Evolutionary conservation across 768 basidiomycete genomes (phyloP), one percentile per base, ranked within the genome.

Genomic region (Suillus luteus): DNA sequence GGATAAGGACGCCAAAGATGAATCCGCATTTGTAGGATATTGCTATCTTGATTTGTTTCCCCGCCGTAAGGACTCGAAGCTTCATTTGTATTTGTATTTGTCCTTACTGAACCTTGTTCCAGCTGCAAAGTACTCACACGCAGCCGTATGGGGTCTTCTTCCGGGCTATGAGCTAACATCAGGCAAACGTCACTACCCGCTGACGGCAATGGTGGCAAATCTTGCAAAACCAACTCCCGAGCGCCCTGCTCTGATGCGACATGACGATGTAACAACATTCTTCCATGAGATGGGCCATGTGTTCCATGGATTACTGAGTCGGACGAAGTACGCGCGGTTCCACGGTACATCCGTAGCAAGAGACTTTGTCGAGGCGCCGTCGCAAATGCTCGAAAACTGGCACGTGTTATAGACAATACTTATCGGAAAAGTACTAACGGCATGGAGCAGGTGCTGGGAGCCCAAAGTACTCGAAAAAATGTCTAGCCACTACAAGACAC

Each of bases 331-430:
- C 71, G 77, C 86, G 24, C 79, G 88, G 15, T 95, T 95, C 85
- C 92, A 95, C 67, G 93, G 93, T 22, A 93, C 91, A 38, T 84
- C 85, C 33, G 89, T 92, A 31, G 89, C 90, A 8, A 77, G 89
- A 6, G 92, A 94, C 74, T 93, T 93, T 66, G 93, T 93, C 11
- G 93, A 95, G 76, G 93, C 93, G 3, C 94, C 93, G 0, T 91
- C 89, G 19, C 93, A 96, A 77, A 95, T 95, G 93, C 79, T 95
- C 65, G 94, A 96, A 77, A 93, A 95, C 70, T 95, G 93, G 93
- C 88, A 54, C 19, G 76, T 67, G 6, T 15, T 62, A 10, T 22
- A 5, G 38, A 10, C 48, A 48, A 41, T 59, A 17, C 17, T 7
- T 48, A 24, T 57, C 12, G 3, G 62, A 58, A n/a, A 5, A 19